Conservation (phyloP, 1,284 basidiomycete genomes). For the Ustilago bromivora region DNA sequence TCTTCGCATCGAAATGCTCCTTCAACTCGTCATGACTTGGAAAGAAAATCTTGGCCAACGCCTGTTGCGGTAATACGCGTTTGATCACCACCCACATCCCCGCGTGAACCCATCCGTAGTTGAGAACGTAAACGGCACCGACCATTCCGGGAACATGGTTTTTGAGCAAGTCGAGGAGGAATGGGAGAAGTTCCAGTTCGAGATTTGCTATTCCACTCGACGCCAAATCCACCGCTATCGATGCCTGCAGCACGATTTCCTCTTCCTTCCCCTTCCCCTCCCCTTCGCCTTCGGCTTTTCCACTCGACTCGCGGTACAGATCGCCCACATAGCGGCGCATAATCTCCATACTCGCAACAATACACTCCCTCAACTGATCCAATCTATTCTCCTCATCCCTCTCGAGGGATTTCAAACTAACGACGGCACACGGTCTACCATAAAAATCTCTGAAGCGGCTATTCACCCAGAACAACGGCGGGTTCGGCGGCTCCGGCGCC, state of each 20-base stretch:
- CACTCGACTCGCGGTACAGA: slow-evolving; percentile 26
- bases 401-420: slow-evolving; percentile 63
- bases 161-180: slow-evolving; percentile 66
- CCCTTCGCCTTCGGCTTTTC: slow-evolving; percentile 4
- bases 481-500: slow-evolving; percentile 44
- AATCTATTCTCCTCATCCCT: slow-evolving; percentile 56
- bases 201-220: slow-evolving; percentile 63
- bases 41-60: slow-evolving; percentile 81
- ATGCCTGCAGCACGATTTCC: slow-evolving; percentile 56
- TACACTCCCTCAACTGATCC: slow-evolving; percentile 66
- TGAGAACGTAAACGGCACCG: slow-evolving; percentile 78
- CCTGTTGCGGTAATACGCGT: slow-evolving; percentile 78
- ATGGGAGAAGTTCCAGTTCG: slow-evolving; percentile 67
- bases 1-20: slow-evolving; percentile 74
- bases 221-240: slow-evolving; percentile 57
- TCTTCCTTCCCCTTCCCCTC: not conserved
- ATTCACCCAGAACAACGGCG: slow-evolving; percentile 68
- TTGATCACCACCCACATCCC: slow-evolving; percentile 82
- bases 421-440: slow-evolving; percentile 61
- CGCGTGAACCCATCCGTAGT: slow-evolving; percentile 84
- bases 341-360: slow-evolving; percentile 66
- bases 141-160: slow-evolving; percentile 67
- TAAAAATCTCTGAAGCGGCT: slow-evolving; percentile 59
- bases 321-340: slow-evolving; percentile 60
- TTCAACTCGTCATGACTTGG: slow-evolving; percentile 76